Conservation (phyloP, 257 asterid genomes). For the Solanum gracilifrons region DNA sequence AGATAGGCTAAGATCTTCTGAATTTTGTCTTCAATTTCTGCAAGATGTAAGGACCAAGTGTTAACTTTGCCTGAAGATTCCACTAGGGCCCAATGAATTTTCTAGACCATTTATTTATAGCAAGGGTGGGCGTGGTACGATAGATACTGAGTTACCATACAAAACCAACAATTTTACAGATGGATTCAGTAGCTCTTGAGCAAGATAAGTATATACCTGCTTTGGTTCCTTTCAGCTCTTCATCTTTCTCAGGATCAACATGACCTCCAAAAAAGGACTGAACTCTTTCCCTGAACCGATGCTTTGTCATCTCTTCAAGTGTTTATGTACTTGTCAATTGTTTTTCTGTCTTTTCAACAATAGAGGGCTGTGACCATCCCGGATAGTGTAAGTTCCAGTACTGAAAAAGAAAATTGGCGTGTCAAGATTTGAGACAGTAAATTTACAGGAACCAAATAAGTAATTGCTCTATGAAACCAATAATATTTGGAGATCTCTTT, state of each 20-base stretch:
- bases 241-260: slow-evolving; percentile 40
- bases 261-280: slow-evolving; percentile 46
- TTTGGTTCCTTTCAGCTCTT: slow-evolving; percentile 49
- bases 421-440: background rate
- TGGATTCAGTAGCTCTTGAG: background rate
- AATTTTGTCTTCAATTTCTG: slow-evolving; percentile 71
- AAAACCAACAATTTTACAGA: background rate
- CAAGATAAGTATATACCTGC: slow-evolving; percentile 27
- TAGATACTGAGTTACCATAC: background rate
- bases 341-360: background rate
- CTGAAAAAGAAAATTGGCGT: background rate
- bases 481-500: background rate
- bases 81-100: background rate
- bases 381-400: background rate
- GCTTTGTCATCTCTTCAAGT: slow-evolving; percentile 41
- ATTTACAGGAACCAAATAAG: background rate
- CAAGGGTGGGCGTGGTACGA: background rate
- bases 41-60: slow-evolving; percentile 9
- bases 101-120: background rate
- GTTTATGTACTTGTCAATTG: slow-evolving; percentile 14
- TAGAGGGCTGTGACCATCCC: slow-evolving; percentile 7
- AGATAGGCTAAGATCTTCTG: slow-evolving; percentile 50
- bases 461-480: background rate
- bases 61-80: background rate
- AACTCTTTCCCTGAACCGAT: slow-evolving; percentile 32